Evolutionary conservation across 345 rosid species (phyloP).

Genomic region (Rhodomyrtus tomentosa): DNA sequence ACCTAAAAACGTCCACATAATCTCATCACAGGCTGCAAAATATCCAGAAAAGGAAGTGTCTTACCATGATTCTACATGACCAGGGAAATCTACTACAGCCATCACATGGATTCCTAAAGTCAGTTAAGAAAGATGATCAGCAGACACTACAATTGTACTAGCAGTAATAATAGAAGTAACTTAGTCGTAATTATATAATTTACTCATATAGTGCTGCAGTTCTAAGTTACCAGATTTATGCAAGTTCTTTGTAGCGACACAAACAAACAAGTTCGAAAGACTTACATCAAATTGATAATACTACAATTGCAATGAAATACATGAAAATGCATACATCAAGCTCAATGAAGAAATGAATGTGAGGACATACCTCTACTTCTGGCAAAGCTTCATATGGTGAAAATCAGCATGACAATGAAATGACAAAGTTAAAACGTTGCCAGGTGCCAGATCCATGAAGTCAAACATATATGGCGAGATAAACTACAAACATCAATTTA

Average conservation of each 20-base stretch:
- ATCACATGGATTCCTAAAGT: slow-evolving; percentile 77
- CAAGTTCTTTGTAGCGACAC: neutral
- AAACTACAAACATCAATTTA: neutral
- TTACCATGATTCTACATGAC: slow-evolving; percentile 97
- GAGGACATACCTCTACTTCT: slow-evolving; percentile 64
- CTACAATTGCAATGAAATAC: neutral
- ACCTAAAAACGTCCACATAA: neutral
- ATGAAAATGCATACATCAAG: neutral
- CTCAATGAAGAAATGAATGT: neutral
- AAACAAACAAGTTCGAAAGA: neutral
- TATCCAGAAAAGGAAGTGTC: neutral
- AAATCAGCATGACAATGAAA: slow-evolving; percentile 14
- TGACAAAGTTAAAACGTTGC: slow-evolving; percentile 10
- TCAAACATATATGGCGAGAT: neutral
- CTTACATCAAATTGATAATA: neutral
- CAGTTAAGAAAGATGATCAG: slow-evolving; percentile 1
- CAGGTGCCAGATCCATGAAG: neutral
- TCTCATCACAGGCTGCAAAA: neutral
- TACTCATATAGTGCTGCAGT: neutral
- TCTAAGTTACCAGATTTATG: neutral
- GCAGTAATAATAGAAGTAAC: neutral
- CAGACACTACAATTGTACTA: neutral
- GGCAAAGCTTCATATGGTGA: slow-evolving; percentile 56
- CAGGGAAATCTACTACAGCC: slow-evolving; percentile 94
- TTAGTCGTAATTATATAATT: neutral